phyloP scores from a whole-genome alignment of 2,329 filamentous ascomycete genomes.

The Pyrenophora teres region DNA sequence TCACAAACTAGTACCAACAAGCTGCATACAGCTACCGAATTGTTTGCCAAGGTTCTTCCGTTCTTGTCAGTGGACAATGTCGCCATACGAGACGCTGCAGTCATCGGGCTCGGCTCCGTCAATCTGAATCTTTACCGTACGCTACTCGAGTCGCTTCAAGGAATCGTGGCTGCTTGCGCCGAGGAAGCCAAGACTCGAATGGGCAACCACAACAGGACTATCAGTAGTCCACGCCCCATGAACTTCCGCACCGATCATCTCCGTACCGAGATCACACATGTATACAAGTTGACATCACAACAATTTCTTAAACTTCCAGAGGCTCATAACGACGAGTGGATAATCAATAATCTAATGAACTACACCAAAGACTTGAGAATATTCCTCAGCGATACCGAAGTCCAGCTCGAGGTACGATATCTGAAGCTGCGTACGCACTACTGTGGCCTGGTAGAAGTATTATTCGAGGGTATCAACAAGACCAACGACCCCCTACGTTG shows the following conservation, averaged over 20 bases:
- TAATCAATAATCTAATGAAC: constrained; percentile 82
- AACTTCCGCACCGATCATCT: constrained; percentile 85
- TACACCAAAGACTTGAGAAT: constrained; percentile 92
- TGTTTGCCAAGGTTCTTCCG: constrained; percentile 91
- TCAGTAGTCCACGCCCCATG: constrained; percentile 74
- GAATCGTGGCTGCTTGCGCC: constrained; percentile 82
- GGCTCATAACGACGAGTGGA: constrained; percentile 85
- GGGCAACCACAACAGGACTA: constrained; percentile 74
- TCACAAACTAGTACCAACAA: constrained; percentile 70
- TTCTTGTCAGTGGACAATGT: constrained; percentile 79
- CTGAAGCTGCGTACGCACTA: constrained; percentile 91
- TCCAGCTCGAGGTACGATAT: constrained; percentile 93
- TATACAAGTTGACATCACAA: constrained; percentile 91
- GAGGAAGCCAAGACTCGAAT: constrained; percentile 85
- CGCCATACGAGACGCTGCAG: constrained; percentile 86
- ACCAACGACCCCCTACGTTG: constrained; percentile 85
- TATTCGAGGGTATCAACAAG: constrained; percentile 89
- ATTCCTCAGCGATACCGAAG: constrained; percentile 91
- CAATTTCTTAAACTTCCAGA: constrained; percentile 81
- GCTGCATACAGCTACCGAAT: constrained; percentile 82
- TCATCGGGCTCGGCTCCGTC: constrained; percentile 89
- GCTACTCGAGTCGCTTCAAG: constrained; percentile 85
- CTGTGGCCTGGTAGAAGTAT: constrained; percentile 87
- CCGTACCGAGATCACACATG: constrained; percentile 91
- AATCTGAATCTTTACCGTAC: constrained; percentile 93